Evolutionary conservation across 2,329 filamentous ascomycete species (phyloP).

Genomic region (Emergomyces orientalis): DNA sequence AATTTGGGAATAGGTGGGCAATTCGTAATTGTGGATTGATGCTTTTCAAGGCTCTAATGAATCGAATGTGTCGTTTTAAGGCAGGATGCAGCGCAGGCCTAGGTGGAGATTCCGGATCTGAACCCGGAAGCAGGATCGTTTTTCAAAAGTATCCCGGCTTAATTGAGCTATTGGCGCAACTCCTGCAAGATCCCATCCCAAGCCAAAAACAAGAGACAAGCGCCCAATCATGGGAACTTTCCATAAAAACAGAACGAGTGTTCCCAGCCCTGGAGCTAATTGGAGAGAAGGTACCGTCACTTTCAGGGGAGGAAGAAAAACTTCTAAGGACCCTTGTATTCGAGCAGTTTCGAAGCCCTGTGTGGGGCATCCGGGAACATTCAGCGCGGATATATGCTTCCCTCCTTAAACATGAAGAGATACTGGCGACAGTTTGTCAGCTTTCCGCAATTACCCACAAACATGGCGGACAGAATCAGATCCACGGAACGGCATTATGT

Average conservation of each 20-base stretch:
- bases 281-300: slow-evolving; percentile 33
- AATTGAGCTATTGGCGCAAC: slow-evolving; percentile 28
- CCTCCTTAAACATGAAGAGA: slow-evolving; percentile 26
- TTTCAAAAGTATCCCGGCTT: slow-evolving; percentile 35
- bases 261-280: slow-evolving; percentile 41
- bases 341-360: slow-evolving; percentile 33
- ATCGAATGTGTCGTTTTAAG: slow-evolving; percentile 43
- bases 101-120: slow-evolving; percentile 35
- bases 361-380: slow-evolving; percentile 40
- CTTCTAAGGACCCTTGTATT: slow-evolving; percentile 27
- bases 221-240: slow-evolving; percentile 19
- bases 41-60: slow-evolving; percentile 76
- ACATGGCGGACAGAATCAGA: slow-evolving; percentile 25
- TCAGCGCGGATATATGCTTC: slow-evolving; percentile 37
- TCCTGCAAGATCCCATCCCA: slow-evolving; percentile 20
- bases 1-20: slow-evolving; percentile 56
- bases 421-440: slow-evolving; percentile 23
- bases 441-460: slow-evolving; percentile 19
- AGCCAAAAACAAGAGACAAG: not conserved
- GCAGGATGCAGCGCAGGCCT: slow-evolving; percentile 42
- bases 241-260: slow-evolving; percentile 33
- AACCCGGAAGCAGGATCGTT: slow-evolving; percentile 31
- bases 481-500: slow-evolving; percentile 35
- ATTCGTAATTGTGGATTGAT: slow-evolving; percentile 90
- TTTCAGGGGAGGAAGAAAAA: slow-evolving; percentile 25